Evolutionary conservation across 1,139 yeast genomes (phyloP).

Genomic region (Candida albicans): DNA sequence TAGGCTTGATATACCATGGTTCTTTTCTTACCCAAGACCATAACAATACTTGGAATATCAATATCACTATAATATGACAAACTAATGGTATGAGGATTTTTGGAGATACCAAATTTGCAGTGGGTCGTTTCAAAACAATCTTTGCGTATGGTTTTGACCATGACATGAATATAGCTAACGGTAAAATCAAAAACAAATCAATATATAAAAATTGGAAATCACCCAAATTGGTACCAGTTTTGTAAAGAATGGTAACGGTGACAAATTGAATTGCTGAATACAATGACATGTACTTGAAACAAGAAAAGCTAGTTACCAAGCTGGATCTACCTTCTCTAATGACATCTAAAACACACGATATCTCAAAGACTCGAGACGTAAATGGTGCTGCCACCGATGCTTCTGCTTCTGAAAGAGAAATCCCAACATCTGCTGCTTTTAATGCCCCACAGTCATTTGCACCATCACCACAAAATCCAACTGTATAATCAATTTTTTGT

Average conservation of each 20-base stretch:
- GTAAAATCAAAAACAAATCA: slow-evolving; percentile 84
- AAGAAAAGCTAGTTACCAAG: slow-evolving; percentile 89
- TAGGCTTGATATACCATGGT: slow-evolving; percentile 79
- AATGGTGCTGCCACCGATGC: slow-evolving; percentile 99
- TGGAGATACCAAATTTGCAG: slow-evolving; percentile 89
- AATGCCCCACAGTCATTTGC: slow-evolving; percentile 98
- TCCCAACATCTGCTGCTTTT: slow-evolving; percentile 96
- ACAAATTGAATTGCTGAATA: slow-evolving; percentile 95
- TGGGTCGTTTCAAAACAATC: slow-evolving; percentile 75
- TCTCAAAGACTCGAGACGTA: slow-evolving; percentile 85
- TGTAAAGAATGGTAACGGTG: slow-evolving; percentile 80
- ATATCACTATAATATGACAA: slow-evolving; percentile 64
- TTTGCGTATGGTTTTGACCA: slow-evolving; percentile 82
- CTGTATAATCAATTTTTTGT: slow-evolving; percentile 83
- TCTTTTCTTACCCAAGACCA: slow-evolving; percentile 62
- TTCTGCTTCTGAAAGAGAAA: slow-evolving; percentile 94
- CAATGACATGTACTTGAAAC: slow-evolving; percentile 96
- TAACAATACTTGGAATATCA: slow-evolving; percentile 62
- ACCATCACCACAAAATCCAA: slow-evolving; percentile 98
- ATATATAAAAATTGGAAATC: slow-evolving; percentile 95
- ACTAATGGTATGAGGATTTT: slow-evolving; percentile 80
- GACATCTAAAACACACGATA: slow-evolving; percentile 87
- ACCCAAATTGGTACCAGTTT: slow-evolving; percentile 91
- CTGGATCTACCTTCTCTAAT: slow-evolving; percentile 94
- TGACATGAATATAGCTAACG: slow-evolving; percentile 95